phyloP scores from a whole-genome alignment of 306 rosid genomes.

The Myrica gale region DNA sequence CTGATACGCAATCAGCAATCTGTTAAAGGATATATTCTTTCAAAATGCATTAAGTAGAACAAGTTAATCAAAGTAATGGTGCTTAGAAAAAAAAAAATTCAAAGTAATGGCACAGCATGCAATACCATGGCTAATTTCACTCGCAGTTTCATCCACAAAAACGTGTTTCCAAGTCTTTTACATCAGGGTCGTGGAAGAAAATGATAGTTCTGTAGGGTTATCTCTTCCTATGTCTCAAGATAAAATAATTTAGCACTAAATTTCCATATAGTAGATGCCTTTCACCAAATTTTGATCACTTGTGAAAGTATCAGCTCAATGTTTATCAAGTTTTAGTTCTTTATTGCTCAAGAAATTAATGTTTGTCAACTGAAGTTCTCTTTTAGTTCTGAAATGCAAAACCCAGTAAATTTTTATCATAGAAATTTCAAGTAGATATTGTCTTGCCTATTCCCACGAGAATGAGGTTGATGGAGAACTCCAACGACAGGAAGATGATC shows the following conservation, averaged over 20 bases:
- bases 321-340: too few relatives aligned
- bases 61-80: too few relatives aligned
- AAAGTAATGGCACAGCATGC: neutral
- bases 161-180: neutral
- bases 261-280: too few relatives aligned
- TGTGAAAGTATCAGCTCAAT: too few relatives aligned
- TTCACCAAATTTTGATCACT: too few relatives aligned
- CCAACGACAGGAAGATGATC: slow-evolving; percentile 69
- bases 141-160: neutral
- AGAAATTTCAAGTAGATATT: slow-evolving; percentile 30
- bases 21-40: slow-evolving; percentile 42
- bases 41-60: slow-evolving; percentile 13
- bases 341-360: too few relatives aligned
- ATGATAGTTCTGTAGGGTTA: too few relatives aligned
- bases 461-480: slow-evolving; percentile 79
- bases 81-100: too few relatives aligned
- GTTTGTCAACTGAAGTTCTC: neutral
- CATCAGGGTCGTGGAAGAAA: neutral
- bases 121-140: neutral
- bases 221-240: too few relatives aligned
- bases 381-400: slow-evolving; percentile 25
- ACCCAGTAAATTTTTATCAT: slow-evolving; percentile 26
- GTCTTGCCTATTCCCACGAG: slow-evolving; percentile 76
- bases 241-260: too few relatives aligned
- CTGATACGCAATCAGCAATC: slow-evolving; percentile 78